Conservation (phyloP, 345 rosid genomes). For the Triadica sebifera region DNA sequence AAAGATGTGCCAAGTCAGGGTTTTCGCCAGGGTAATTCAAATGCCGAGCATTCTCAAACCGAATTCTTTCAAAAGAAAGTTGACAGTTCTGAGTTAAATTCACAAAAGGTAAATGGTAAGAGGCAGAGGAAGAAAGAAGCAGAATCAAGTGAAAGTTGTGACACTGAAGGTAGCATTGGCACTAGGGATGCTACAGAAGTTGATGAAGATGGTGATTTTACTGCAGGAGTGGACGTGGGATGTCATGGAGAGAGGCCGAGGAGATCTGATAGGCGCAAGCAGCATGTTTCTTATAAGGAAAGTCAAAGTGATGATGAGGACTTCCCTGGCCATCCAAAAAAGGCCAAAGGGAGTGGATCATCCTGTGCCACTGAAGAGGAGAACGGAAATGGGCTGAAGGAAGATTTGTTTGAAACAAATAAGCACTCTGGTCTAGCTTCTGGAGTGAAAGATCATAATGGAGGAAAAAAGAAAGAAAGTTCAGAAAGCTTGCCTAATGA, state of each 20-base stretch:
- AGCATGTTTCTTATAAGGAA: constrained; percentile 60
- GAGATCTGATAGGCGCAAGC: constrained; percentile 68
- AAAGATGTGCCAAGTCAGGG: constrained; percentile 42
- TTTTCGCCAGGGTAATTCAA: constrained; percentile 30
- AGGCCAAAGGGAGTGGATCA: constrained; percentile 33
- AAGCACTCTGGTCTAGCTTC: constrained; percentile 24
- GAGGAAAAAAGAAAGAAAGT: constrained; percentile 18
- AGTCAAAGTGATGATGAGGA: constrained; percentile 65
- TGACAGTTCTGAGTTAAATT: constrained; percentile 26
- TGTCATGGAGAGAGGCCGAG: constrained; percentile 40
- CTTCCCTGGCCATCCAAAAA: constrained; percentile 28
- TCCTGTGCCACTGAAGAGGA: constrained; percentile 23
- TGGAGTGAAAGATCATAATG: constrained; percentile 26
- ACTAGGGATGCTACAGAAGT: constrained; percentile 38
- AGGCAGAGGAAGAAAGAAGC: constrained; percentile 44
- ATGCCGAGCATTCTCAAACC: constrained; percentile 27
- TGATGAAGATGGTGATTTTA: constrained; percentile 38
- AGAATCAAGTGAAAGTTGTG: constrained; percentile 57
- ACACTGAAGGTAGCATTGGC: constrained; percentile 40
- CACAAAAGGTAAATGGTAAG: constrained; percentile 42
- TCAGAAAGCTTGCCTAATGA: constrained; percentile 17
- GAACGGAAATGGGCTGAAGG: constrained; percentile 21
- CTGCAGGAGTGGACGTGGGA: constrained; percentile 29
- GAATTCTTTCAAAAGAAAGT: constrained; percentile 26
- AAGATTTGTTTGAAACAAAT: constrained; percentile 19